Base-by-base conservation (phyloP, 306 rosid species). In the Inga leiocalycina region DNA sequence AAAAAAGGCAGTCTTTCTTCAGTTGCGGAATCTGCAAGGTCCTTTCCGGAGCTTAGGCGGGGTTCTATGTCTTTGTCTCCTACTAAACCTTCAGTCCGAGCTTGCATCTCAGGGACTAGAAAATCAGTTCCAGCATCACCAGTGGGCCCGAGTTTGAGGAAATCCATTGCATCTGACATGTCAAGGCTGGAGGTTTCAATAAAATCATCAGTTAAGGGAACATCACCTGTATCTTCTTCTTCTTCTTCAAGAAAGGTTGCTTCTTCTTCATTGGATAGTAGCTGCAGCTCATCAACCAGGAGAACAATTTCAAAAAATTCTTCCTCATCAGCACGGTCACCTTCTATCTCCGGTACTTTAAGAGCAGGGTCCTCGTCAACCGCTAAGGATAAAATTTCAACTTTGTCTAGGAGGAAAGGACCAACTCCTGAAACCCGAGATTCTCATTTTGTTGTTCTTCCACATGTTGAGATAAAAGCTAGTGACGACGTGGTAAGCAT, bases 381-480 rank as follows among this genome's bases (percentile, higher is more conserved):
- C 12, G 85, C 92, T 71, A 74, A 79, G 44, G 97, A 89, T 71
- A 91, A 91, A 80, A 84, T 87, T 85, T 87, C 97, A 77, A 78
- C 84, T 83, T 78, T 88, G 65, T 86, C 96, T 69, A 93, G 93
- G 83, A 91, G 88, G 88, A 92, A 89, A 76, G 86, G 71, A 3
- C 84, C 74, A 6, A 94, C 92, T 72, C 92, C 92, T 81, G 93
- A 92, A 54, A 89, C 92, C 83, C 86, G 97, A 66, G 93, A 92
- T 81, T 92, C 99, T 6, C 85, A 87, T 67, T 90, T 94, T 52
- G 68, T 90, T 85, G 90, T 84, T 84, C 99, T 97, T 86, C 99
- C 98, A 16, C 94, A 92, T 83, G 91, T 97, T 89, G 99, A 97
- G 80, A 80, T 90, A 74, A 97, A 97, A 87, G 97, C 97, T 69